Percentiles rank a stretch among this genome's conserved stretches.
Evolutionary conservation across 2,329 filamentous ascomycete genomes (phyloP).

Genomic region (Lecanicillium sp.): DNA sequence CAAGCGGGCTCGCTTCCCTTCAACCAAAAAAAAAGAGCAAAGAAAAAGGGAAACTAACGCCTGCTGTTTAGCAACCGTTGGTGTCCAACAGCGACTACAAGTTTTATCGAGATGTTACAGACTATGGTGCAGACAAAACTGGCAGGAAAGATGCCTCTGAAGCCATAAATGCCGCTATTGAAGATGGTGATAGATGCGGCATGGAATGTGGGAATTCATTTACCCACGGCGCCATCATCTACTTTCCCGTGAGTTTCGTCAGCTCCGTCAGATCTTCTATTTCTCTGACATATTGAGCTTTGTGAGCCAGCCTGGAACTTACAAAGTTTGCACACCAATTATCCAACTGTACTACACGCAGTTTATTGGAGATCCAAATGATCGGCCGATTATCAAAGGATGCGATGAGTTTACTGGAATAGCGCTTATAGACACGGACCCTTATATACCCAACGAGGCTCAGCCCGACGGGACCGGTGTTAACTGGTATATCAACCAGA

Average conservation of each 20-base stretch:
- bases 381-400: conserved; percentile 49
- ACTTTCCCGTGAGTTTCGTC: conserved; percentile 49
- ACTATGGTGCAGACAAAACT: conserved; percentile 47
- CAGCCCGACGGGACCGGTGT: conserved; percentile 29
- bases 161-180: conserved; percentile 57
- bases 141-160: conserved; percentile 10
- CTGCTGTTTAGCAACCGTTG: not conserved
- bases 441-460: conserved; percentile 49
- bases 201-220: conserved; percentile 61
- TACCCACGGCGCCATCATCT: conserved; percentile 58
- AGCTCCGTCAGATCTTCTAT: not conserved
- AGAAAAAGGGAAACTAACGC: not conserved
- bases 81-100: conserved; percentile 37
- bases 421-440: conserved; percentile 64
- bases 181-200: conserved; percentile 62
- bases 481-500: conserved; percentile 53
- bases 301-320: conserved; percentile 43
- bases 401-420: conserved; percentile 54
- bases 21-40: not conserved
- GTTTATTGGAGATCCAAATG: conserved; percentile 61
- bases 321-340: conserved; percentile 50
- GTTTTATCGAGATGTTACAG: conserved; percentile 46
- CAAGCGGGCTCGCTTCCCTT: not conserved
- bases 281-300: not conserved
- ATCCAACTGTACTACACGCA: conserved; percentile 72